These are phyloP conservation scores for Umbelopsis sp. DNA, from an alignment of 371 early-diverging fungal genomes.

Conservation along the genomic window DNA sequence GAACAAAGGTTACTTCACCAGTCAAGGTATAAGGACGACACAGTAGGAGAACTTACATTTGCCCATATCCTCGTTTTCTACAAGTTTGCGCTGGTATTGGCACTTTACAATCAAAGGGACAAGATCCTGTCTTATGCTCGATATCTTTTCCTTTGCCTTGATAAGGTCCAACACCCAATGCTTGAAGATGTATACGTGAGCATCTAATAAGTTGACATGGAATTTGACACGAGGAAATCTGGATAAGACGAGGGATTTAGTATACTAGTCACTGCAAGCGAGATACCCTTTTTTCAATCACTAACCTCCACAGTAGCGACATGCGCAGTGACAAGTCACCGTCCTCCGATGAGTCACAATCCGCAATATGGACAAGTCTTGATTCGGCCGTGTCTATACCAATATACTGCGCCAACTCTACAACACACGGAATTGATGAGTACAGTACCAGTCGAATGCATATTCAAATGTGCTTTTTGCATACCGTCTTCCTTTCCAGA, in stretches of 20 bases:
- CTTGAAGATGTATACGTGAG: slow-evolving; percentile 90
- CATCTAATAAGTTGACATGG: slow-evolving; percentile 80
- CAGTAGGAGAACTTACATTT: slow-evolving; percentile 49
- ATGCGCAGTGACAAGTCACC: slow-evolving; percentile 75
- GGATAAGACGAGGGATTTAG: not conserved
- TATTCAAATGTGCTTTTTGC: not conserved
- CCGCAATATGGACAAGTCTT: slow-evolving; percentile 72
- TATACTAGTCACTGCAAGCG: not conserved
- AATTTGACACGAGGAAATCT: slow-evolving; percentile 80
- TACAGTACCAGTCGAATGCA: not conserved
- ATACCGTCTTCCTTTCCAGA: slow-evolving; percentile 62
- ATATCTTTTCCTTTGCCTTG: slow-evolving; percentile 65
- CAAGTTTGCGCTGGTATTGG: slow-evolving; percentile 70
- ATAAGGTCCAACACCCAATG: slow-evolving; percentile 88
- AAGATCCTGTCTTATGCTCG: slow-evolving; percentile 83
- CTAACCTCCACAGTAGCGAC: slow-evolving; percentile 69
- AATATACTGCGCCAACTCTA: slow-evolving; percentile 66
- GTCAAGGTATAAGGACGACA: not conserved
- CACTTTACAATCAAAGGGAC: slow-evolving; percentile 83
- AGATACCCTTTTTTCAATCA: not conserved
- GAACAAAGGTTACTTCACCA: slow-evolving; percentile 12
- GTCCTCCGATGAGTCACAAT: slow-evolving; percentile 46
- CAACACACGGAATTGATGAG: not conserved
- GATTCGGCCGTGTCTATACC: slow-evolving; percentile 79
- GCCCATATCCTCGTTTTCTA: slow-evolving; percentile 68